Evolutionary conservation across 2,329 filamentous ascomycete genomes (phyloP), one percentile per base, ranked within the genome.

Genomic region (Ustulina deusta): DNA sequence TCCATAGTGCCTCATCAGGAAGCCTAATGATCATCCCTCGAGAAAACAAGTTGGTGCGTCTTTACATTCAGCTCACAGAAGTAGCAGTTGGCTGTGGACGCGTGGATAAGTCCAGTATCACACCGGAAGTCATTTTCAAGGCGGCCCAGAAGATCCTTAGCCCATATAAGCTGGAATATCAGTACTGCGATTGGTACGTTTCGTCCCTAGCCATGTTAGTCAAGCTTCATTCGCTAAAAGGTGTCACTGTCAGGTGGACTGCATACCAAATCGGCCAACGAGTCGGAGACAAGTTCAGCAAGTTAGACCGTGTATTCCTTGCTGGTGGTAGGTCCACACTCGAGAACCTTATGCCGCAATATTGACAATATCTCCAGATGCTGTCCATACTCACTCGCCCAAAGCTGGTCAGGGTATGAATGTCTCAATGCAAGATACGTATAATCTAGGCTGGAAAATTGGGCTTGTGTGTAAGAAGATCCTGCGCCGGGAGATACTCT

Each of bases 341-440:
- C 32, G 17, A 9, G 5, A 5, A 34, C 20, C 22, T 1, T 10
- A 34, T 11, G 6, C 3, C 1, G 10, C 5, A 48, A 36, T 11
- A n/a, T 11, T 70, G 11, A 71, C 22, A 25, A n/a, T 11, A 7
- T 29, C 22, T 27, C 2, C n/a, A 72, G 90, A 93, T 74, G 90
- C 90, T 38, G 90, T 89, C 68, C 90, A 93, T 72, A 92, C 90
- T 0, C 90, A 93, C 75, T 90, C 88, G 2, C 90, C 90, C 3
- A 92, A 92, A 78, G 89, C 90, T 0, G 90, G 90, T 0, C 90
- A 91, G 79, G 90, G 85, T 61, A 86, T 86, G 84, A 93, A 93
- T 77, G 84, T 84, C 6, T 84, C 83, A 9, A 87, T 88, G 80
- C 80, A 85, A 56, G 90, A 91, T 68, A 81, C 85, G 5, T 86